A percentile compares a stretch with the other conserved stretches of the same genome.
These are phyloP conservation scores for Crataegus laevigata DNA, from an alignment of 306 rosid genomes.

Conservation along the genomic window DNA sequence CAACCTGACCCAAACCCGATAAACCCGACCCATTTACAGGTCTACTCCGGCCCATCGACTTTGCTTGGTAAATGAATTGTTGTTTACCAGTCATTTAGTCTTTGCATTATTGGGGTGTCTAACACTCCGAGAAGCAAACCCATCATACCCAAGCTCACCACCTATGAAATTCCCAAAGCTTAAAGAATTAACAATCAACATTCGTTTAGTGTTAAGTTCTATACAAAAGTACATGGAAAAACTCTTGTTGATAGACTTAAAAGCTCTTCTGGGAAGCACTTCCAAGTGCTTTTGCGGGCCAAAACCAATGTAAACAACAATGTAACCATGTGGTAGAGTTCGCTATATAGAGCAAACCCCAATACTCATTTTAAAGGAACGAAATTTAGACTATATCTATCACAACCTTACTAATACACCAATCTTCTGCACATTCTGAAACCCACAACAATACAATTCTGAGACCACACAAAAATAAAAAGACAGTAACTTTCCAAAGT, in stretches of 20 bases:
- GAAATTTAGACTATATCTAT: background rate
- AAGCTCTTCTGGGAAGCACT: background rate
- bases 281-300: background rate
- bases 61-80: slow-evolving; percentile 64
- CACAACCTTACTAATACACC: background rate
- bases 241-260: background rate
- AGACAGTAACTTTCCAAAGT: background rate
- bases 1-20: too few relatives aligned
- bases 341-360: background rate
- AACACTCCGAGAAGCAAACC: slow-evolving; percentile 81
- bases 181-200: slow-evolving; percentile 2
- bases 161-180: slow-evolving; percentile 42
- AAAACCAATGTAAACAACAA: background rate
- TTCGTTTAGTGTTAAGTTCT: background rate
- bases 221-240: background rate
- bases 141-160: slow-evolving; percentile 87
- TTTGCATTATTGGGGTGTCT: slow-evolving; percentile 69
- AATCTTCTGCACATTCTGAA: background rate
- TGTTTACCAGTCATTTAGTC: slow-evolving; percentile 73
- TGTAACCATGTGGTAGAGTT: background rate
- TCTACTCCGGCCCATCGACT: slow-evolving; percentile 92
- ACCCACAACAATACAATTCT: background rate
- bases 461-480: background rate
- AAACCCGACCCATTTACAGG: too few relatives aligned
- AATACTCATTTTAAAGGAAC: background rate